These are phyloP conservation scores for Teratosphaeria zuluensis DNA, from an alignment of 2,329 filamentous ascomycete species.

Conservation along the genomic window DNA sequence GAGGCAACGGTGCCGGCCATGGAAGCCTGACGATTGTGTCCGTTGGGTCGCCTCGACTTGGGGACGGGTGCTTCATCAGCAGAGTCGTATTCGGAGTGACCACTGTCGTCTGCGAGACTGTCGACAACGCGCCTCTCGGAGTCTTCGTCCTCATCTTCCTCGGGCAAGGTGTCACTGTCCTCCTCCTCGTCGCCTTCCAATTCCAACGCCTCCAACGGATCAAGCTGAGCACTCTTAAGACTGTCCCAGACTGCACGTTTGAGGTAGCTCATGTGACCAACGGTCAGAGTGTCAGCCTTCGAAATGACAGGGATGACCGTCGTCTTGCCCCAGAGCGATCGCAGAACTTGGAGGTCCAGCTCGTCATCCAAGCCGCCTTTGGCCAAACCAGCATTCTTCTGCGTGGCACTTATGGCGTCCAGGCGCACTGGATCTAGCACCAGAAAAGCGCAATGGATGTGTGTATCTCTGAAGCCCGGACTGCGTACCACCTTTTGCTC, in stretches of 20 bases:
- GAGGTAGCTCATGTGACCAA: constrained; percentile 82
- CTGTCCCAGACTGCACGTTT: constrained; percentile 87
- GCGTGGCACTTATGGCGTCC: constrained; percentile 55
- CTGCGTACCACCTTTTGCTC: constrained; percentile 96
- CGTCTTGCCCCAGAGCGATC: constrained; percentile 82
- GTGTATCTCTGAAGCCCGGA: constrained; percentile 86
- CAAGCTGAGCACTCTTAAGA: constrained; percentile 73
- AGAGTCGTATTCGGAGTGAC: constrained; percentile 14
- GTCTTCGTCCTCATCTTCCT: constrained; percentile 35
- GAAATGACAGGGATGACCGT: constrained; percentile 91
- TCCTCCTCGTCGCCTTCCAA: constrained; percentile 61
- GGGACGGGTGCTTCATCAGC: constrained; percentile 21
- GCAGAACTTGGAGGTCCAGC: constrained; percentile 81
- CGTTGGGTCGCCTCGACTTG: constrained; percentile 6
- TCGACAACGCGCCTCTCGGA: constrained; percentile 20
- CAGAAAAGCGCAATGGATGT: constrained; percentile 92
- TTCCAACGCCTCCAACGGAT: constrained; percentile 78
- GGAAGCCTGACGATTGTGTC: constrained; percentile 32
- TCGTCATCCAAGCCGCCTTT: constrained; percentile 63
- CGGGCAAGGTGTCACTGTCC: constrained; percentile 41
- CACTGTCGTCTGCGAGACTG: constrained; percentile 14
- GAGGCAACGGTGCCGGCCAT: constrained; percentile 27
- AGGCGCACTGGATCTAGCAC: constrained; percentile 80
- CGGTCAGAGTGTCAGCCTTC: constrained; percentile 95
- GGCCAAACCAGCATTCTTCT: constrained; percentile 44